Percentiles rank a stretch among this genome's conserved stretches.
Conservation (phyloP, 371 early-diverging fungal species). For the Rhizoclosmatium hyalinum region DNA sequence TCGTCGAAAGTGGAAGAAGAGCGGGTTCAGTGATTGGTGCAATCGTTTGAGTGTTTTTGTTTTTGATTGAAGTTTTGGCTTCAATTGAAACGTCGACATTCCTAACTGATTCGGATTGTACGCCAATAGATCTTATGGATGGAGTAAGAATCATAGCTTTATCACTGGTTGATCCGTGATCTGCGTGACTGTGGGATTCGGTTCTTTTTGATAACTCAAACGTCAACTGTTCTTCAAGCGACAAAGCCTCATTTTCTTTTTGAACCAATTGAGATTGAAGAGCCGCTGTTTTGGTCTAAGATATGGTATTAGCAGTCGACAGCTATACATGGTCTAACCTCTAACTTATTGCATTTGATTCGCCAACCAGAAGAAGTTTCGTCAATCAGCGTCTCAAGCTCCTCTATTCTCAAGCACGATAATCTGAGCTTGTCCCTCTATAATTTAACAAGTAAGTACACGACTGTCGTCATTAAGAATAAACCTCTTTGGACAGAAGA, state of each 20-base stretch:
- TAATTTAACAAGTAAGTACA: no score
- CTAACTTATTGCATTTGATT: slow-evolving; percentile 1
- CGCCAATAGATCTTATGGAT: not conserved
- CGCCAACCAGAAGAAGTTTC: not conserved
- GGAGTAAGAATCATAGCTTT: not conserved
- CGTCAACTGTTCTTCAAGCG: slow-evolving; percentile 1
- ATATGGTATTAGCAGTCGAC: not conserved
- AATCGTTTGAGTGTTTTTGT: not conserved
- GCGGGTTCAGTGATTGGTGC: not conserved
- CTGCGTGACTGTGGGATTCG: not conserved
- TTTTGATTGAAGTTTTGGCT: not conserved
- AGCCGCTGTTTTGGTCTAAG: not conserved
- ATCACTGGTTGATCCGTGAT: not conserved
- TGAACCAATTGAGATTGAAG: slow-evolving; percentile 1
- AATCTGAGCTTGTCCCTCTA: no score
- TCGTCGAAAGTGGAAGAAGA: not conserved
- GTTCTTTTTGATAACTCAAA: not conserved
- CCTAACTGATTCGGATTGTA: not conserved
- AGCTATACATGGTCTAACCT: not conserved
- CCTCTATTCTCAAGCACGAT: no score
- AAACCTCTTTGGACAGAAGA: slow-evolving; percentile 1
- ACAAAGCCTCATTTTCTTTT: not conserved
- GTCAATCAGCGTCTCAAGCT: not conserved
- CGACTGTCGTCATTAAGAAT: not conserved
- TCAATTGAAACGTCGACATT: not conserved